These are phyloP conservation scores for Talaromyces adpressus DNA, from an alignment of 495 filamentous ascomycete species.

Conservation along the genomic window DNA sequence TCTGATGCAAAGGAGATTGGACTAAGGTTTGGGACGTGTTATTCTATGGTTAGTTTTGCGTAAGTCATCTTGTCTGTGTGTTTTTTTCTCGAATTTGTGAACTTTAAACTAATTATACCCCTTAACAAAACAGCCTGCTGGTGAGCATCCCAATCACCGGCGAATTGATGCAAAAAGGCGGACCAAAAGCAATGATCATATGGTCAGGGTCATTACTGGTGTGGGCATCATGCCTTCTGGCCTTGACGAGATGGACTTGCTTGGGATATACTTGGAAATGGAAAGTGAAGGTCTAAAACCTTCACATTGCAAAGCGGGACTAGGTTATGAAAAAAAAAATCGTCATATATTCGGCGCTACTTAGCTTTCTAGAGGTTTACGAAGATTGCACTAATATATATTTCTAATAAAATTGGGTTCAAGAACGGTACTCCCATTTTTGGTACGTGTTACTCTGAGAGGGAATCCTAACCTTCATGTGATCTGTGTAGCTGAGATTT, in stretches of 20 bases:
- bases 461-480: too few species aligned
- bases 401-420: background rate
- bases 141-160: slow-evolving; percentile 35
- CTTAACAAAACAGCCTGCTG: slow-evolving; percentile 20
- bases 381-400: background rate
- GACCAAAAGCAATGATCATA: slow-evolving; percentile 25
- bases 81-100: background rate
- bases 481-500: too few species aligned
- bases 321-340: background rate
- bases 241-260: slow-evolving; percentile 43
- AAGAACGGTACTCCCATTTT: background rate
- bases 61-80: slow-evolving; percentile 12
- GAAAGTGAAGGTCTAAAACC: slow-evolving; percentile 26
- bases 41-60: slow-evolving; percentile 58
- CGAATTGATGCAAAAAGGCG: slow-evolving; percentile 35
- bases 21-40: slow-evolving; percentile 58
- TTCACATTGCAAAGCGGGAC: background rate
- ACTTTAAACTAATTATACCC: background rate
- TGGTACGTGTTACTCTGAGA: background rate
- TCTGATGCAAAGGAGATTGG: slow-evolving; percentile 58
- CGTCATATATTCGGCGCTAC: background rate
- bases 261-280: slow-evolving; percentile 41
- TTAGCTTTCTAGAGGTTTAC: background rate
- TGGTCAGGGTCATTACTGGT: slow-evolving; percentile 33
- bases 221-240: slow-evolving; percentile 27